Evolutionary conservation across 768 basidiomycete genomes (phyloP).

Genomic region (Filobasidium floriforme): DNA sequence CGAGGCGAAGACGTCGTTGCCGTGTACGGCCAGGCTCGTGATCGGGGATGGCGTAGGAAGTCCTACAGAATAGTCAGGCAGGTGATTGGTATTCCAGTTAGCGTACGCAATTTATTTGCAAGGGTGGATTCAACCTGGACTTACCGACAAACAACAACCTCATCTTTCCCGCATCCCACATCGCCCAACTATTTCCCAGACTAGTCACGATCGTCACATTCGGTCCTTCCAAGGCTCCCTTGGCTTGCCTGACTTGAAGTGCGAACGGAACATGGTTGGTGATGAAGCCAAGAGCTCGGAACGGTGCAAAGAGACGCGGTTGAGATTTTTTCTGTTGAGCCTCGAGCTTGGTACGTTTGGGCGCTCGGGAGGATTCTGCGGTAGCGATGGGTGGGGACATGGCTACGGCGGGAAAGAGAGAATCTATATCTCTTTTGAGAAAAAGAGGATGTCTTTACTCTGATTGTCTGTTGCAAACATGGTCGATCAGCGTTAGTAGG

Average conservation of each 20-base stretch:
- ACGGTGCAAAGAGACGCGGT: conserved; percentile 69
- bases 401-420: too few relatives aligned
- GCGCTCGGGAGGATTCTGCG: neutral
- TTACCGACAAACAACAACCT: conserved; percentile 82
- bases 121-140: conserved; percentile 41
- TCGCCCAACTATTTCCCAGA: conserved; percentile 79
- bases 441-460: too few relatives aligned
- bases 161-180: conserved; percentile 96
- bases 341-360: neutral
- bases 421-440: too few relatives aligned
- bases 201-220: conserved; percentile 77
- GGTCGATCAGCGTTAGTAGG: too few relatives aligned
- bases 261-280: conserved; percentile 85
- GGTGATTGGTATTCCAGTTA: neutral
- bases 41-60: conserved; percentile 72
- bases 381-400: neutral
- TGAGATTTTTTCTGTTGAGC: conserved; percentile 8
- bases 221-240: conserved; percentile 76
- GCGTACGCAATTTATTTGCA: neutral
- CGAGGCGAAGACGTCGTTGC: conserved; percentile 76
- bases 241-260: conserved; percentile 72
- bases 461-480: too few relatives aligned
- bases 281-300: conserved; percentile 87
- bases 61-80: conserved; percentile 50
- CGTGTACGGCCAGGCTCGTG: conserved; percentile 68